Base-by-base conservation (phyloP, 78 protist genomes). In the Capsaspora owczarzaki region DNA sequence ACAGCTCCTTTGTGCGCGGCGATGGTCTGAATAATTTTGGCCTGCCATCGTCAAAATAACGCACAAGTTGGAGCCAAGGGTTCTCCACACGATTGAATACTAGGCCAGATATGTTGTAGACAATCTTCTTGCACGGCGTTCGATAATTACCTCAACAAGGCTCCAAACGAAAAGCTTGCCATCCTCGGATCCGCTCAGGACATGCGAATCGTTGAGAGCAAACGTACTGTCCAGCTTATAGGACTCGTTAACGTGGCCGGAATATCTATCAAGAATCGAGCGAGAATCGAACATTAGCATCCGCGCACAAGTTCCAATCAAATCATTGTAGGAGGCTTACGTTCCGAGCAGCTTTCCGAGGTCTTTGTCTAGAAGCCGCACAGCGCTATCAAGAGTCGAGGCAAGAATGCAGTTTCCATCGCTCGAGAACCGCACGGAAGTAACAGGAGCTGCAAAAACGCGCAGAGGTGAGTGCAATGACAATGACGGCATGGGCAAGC, bases 371-470 rank as follows among this genome's bases (percentile, higher is more conserved):
- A 79, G 31, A 31, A 79, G 76, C 19, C 76, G 61, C 61, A 66
- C 22, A 1, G 16, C 0, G 6, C 6, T 1, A 38, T 80, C 84
- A 29, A 80, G 79, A 0, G 56, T 51, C 46, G 43, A 1, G 1
- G 78, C 84, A 6, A 80, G 79, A 3, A 71, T 46, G 79, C 79
- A 71, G 44, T 80, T 49, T 27, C 68, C 49, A 40, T 80, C 84
- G 56, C 25, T 25, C 20, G 84, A 40, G 51, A 80, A 29, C 1
- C 72, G n/a, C 29, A n/a, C 61, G 41, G 12, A 10, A 12, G 79
- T 53, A 16, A 80, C 61, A 1, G 80, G 47, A 20, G 1, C 78
- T 69, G n/a, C 66, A 40, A 14, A 29, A 53, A n/a, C n/a, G n/a
- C n/a, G n/a, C n/a, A n/a, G n/a, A n/a, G n/a, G n/a, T n/a, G n/a